Base-by-base conservation (phyloP, 1,284 basidiomycete species). In the Anthracocystis setariae region DNA sequence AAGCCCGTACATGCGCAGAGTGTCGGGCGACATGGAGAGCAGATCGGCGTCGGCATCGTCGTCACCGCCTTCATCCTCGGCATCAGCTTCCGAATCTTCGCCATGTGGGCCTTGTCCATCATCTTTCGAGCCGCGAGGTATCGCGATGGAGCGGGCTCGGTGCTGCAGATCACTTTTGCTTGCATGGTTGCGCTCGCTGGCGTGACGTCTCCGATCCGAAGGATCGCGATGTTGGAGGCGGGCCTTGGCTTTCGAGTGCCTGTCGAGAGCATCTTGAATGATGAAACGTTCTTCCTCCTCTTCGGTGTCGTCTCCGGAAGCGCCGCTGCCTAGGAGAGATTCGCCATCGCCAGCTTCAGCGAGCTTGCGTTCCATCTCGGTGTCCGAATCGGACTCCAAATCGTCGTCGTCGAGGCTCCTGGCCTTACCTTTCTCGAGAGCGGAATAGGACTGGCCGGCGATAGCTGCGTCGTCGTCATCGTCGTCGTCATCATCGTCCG, bases 311-410 rank as follows among this genome's bases (percentile, higher is more conserved):
- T 79, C 74, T 48, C 67, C 70, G 5, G 77, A 79, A 50, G 66
- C 68, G 45, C 69, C 80, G n/a, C 78, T 80, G 37, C 80, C 80
- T n/a, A 81, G 65, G 12, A 81, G 70, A 15, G 80, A 81, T 33
- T 80, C 80, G 39, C 77, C 79, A 27, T 80, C 78, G 13, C 79
- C 77, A 0, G 80, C 80, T 35, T 74, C 80, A 29, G 70, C 73
- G 17, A 81, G 76, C 61, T 79, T 76, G 45, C 70, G 72, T 32
- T 77, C 80, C 79, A 81, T 80, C 25, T 77, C 78, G 24, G 68
- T 64, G 32, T 80, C 79, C 12, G 78, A 76, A 20, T 76, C 72
- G 18, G 75, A 72, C 3, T 57, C 17, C 20, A 63, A 18, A 38
- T 62, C 55, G 25, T 71, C 62, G 53, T 53, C 59, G 46, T 73